Evolutionary conservation across 352 stramenopile genomes (phyloP).

Genomic region (Phytopythium cucurbitacearum): DNA sequence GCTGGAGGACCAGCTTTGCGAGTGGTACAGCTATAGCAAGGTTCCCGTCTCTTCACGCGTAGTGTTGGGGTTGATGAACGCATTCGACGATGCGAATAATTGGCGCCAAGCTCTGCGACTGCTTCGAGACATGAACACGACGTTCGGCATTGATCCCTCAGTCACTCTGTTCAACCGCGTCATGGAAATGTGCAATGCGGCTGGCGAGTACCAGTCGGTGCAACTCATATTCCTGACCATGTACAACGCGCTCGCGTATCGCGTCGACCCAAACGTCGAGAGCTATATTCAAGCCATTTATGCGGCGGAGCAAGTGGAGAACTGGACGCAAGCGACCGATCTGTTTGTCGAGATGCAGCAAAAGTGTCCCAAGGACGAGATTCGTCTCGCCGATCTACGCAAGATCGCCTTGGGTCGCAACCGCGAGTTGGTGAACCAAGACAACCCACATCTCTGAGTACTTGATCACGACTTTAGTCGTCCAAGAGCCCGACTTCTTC

Average conservation of each 20-base stretch:
- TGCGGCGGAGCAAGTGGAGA: slow-evolving; percentile 52
- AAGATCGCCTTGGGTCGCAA: slow-evolving; percentile 69
- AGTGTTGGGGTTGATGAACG: slow-evolving; percentile 41
- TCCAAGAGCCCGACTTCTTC: slow-evolving; percentile 56
- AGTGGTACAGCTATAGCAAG: slow-evolving; percentile 24
- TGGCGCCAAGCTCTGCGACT: slow-evolving; percentile 47
- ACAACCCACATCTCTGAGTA: slow-evolving; percentile 5
- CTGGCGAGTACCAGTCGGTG: slow-evolving; percentile 38
- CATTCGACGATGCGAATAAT: slow-evolving; percentile 34
- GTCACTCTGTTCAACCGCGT: slow-evolving; percentile 45
- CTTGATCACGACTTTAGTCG: slow-evolving; percentile 11
- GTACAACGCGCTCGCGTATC: slow-evolving; percentile 41
- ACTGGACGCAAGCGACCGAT: slow-evolving; percentile 65
- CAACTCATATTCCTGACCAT: slow-evolving; percentile 71
- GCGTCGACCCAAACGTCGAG: slow-evolving; percentile 38
- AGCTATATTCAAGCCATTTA: slow-evolving; percentile 79
- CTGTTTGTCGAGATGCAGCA: slow-evolving; percentile 77
- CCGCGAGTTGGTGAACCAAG: slow-evolving; percentile 26
- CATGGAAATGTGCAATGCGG: slow-evolving; percentile 67
- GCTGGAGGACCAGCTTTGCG: slow-evolving; percentile 24
- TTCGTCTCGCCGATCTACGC: slow-evolving; percentile 37
- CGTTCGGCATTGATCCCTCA: slow-evolving; percentile 40
- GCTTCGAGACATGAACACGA: slow-evolving; percentile 32
- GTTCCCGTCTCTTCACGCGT: slow-evolving; percentile 17
- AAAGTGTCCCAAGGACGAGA: slow-evolving; percentile 43